A percentile compares a stretch with the other conserved stretches of the same genome.
Evolutionary conservation across 2,329 filamentous ascomycete species (phyloP).

Genomic region (Diplocarpon mali): DNA sequence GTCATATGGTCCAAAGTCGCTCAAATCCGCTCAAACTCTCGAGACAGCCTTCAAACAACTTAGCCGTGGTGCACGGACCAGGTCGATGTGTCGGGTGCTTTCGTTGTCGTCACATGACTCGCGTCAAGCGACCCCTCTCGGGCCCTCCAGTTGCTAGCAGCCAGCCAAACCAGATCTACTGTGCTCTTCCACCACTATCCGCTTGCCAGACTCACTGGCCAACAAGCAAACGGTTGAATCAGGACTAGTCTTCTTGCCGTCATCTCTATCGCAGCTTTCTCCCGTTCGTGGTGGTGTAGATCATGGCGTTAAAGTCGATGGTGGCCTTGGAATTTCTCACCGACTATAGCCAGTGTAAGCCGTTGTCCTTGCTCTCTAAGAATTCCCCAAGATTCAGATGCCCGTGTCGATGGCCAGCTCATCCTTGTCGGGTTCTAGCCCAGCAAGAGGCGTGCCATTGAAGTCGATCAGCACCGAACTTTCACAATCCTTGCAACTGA

Average conservation of each 20-base stretch:
- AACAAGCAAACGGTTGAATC: too few relatives aligned
- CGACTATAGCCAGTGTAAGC: conserved; percentile 3
- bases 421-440: conserved; percentile 16
- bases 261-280: too few relatives aligned
- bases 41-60: neutral
- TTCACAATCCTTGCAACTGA: conserved; percentile 17
- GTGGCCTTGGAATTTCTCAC: conserved; percentile 16
- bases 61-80: neutral
- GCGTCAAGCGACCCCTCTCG: too few relatives aligned
- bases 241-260: too few relatives aligned
- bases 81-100: neutral
- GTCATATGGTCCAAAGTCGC: neutral
- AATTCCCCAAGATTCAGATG: neutral
- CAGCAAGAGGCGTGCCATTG: neutral
- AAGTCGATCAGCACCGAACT: conserved; percentile 18
- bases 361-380: neutral
- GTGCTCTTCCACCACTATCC: too few relatives aligned
- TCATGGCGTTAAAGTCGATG: conserved; percentile 15
- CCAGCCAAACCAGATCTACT: too few relatives aligned
- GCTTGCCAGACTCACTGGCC: too few relatives aligned
- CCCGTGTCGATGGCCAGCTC: conserved; percentile 19
- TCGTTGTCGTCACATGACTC: too few relatives aligned
- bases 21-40: conserved; percentile 1
- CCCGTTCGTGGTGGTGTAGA: conserved; percentile 8
- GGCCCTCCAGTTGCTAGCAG: too few relatives aligned